Evolutionary conservation across 768 basidiomycete species (phyloP).

Genomic region (Agrocybe praecox): DNA sequence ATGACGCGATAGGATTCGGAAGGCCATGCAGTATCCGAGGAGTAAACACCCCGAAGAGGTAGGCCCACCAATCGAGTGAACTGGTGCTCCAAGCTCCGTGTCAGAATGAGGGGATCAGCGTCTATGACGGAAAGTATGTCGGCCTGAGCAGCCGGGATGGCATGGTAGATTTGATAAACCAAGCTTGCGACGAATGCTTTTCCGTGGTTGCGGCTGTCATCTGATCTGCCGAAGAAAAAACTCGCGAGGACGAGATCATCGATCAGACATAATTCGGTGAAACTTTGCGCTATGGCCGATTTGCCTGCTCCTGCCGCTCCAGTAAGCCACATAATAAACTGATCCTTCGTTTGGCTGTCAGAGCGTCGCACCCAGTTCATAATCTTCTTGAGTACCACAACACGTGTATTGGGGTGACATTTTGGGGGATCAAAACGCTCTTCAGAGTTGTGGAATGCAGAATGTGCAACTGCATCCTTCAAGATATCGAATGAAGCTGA

Average conservation of each 20-base stretch:
- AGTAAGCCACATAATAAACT: not conserved
- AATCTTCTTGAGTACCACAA: slow-evolving; percentile 4
- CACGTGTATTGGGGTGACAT: not conserved
- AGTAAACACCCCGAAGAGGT: not conserved
- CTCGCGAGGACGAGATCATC: slow-evolving; percentile 8
- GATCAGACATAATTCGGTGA: not conserved
- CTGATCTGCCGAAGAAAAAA: slow-evolving; percentile 31
- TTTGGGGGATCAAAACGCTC: not conserved
- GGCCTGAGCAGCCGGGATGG: not conserved
- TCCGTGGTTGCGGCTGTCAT: not conserved
- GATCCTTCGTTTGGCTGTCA: not conserved
- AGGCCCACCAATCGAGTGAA: not conserved
- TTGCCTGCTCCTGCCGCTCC: not conserved
- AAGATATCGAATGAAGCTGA: not conserved
- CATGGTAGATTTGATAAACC: not conserved
- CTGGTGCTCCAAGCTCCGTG: not conserved
- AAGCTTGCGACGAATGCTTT: not conserved
- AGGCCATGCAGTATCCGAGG: not conserved
- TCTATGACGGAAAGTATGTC: not conserved
- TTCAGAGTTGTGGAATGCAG: not conserved
- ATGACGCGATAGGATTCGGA: not conserved
- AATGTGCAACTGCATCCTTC: not conserved
- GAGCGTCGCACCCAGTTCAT: slow-evolving; percentile 1
- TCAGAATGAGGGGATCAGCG: not conserved
- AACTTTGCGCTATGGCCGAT: not conserved